Conservation (phyloP, 352 stramenopile species). For the Globisporangium mamillatum region DNA sequence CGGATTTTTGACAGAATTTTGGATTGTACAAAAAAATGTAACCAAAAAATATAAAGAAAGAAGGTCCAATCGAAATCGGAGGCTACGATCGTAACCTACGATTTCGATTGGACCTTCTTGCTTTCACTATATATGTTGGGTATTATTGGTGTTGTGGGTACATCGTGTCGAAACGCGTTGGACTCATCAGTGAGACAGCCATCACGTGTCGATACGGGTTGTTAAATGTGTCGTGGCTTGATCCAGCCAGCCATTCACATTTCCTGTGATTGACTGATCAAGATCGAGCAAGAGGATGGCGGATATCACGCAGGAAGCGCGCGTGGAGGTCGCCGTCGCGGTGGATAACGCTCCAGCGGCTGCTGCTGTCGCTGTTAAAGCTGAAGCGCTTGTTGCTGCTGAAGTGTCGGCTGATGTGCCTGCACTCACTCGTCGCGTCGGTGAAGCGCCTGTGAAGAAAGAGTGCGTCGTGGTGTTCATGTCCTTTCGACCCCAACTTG, state of each 20-base stretch:
- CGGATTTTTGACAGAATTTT: no score
- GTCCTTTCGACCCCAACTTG: not conserved
- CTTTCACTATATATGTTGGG: not conserved
- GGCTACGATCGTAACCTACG: no score
- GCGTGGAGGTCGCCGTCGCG: not conserved
- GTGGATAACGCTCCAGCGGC: not conserved
- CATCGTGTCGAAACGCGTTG: not conserved
- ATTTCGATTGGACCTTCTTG: no score
- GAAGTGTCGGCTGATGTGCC: not conserved
- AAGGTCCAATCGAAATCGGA: no score
- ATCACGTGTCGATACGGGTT: not conserved
- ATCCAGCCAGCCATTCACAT: constrained; percentile 6
- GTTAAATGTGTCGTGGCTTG: not conserved
- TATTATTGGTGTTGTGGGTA: not conserved
- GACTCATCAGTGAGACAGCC: not conserved
- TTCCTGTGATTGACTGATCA: constrained; percentile 1
- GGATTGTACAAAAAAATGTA: no score
- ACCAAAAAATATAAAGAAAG: no score
- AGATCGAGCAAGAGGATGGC: constrained; percentile 5
- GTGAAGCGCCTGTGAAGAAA: constrained; percentile 49
- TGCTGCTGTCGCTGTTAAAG: not conserved
- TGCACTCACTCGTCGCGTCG: constrained; percentile 3
- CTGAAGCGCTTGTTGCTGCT: not conserved
- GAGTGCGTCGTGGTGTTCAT: constrained; percentile 24
- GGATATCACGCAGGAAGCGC: not conserved